Conservation (phyloP, 148 eudicot genomes). For the Fagopyrum esculentum region DNA sequence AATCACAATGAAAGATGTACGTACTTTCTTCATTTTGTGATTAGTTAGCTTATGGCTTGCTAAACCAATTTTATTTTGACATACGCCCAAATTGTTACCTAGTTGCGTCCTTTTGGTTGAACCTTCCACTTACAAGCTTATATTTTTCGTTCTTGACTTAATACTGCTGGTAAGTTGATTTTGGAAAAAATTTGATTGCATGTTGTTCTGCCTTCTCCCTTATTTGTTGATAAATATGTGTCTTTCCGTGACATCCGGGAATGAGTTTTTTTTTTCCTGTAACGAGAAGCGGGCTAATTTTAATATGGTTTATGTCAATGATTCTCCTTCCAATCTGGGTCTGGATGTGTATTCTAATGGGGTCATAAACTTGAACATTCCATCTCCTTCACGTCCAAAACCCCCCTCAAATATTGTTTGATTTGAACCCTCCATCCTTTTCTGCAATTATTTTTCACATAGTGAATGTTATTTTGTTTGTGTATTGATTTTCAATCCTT, state of each 20-base stretch:
- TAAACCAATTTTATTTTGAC: background rate
- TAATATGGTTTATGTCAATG: slow-evolving; percentile 2
- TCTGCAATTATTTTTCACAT: background rate
- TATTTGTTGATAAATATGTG: slow-evolving; percentile 4
- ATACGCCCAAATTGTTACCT: background rate
- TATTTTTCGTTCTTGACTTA: background rate
- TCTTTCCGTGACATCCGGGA: background rate
- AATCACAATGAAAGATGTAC: slow-evolving; percentile 76
- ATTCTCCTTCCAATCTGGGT: background rate
- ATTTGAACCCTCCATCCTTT: background rate
- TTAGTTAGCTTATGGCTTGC: background rate
- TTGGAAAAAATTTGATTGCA: background rate
- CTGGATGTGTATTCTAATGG: background rate
- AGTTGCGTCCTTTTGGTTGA: background rate
- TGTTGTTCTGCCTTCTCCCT: background rate
- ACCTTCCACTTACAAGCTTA: background rate
- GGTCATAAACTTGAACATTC: background rate
- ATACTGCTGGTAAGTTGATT: background rate
- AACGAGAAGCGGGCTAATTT: background rate
- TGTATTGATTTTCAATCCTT: background rate
- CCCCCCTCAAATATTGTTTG: background rate
- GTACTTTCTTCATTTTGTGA: slow-evolving; percentile 20
- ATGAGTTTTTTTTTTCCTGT: background rate
- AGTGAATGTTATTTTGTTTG: background rate
- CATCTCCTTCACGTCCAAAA: background rate